phyloP scores from a whole-genome alignment of 164 flowering plant genomes.

The Aristolochia contorta region DNA sequence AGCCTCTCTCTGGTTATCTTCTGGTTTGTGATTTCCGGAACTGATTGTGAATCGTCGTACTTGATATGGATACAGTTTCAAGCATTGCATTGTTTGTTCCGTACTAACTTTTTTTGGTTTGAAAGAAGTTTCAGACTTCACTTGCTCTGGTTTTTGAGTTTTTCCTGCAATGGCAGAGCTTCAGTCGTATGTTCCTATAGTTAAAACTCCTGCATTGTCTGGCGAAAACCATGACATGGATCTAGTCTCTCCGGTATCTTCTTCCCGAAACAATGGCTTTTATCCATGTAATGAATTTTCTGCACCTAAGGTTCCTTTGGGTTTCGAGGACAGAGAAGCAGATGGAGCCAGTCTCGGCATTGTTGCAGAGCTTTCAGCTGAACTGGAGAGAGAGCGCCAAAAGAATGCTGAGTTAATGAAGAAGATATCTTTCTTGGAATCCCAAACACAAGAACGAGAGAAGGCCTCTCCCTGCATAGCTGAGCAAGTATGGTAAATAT shows the following conservation, averaged over 20 bases:
- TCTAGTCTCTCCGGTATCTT: background rate
- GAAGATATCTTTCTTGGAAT: conserved; percentile 39
- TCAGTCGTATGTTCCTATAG: conserved; percentile 23
- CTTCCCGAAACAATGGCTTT: background rate
- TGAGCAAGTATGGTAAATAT: conserved; percentile 18
- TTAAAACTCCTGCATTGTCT: conserved; percentile 29
- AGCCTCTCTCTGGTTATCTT: no score
- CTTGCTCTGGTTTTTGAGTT: background rate
- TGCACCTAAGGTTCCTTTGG: conserved; percentile 1
- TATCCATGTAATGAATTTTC: conserved; percentile 4
- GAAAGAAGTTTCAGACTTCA: background rate
- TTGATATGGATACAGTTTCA: no score
- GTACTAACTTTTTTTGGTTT: no score
- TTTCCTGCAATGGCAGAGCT: conserved; percentile 28
- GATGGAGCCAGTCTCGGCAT: conserved; percentile 17
- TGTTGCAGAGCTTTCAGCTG: conserved; percentile 34
- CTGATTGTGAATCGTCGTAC: no score
- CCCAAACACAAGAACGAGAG: conserved; percentile 29
- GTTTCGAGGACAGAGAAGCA: conserved; percentile 16
- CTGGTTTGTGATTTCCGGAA: no score
- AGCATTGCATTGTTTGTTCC: no score
- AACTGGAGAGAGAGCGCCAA: conserved; percentile 37
- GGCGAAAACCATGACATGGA: conserved; percentile 10
- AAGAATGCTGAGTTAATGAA: conserved; percentile 46
- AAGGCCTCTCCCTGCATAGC: conserved; percentile 10